phyloP scores from a whole-genome alignment of 768 basidiomycete species.

The Boletellus emodensis region DNA sequence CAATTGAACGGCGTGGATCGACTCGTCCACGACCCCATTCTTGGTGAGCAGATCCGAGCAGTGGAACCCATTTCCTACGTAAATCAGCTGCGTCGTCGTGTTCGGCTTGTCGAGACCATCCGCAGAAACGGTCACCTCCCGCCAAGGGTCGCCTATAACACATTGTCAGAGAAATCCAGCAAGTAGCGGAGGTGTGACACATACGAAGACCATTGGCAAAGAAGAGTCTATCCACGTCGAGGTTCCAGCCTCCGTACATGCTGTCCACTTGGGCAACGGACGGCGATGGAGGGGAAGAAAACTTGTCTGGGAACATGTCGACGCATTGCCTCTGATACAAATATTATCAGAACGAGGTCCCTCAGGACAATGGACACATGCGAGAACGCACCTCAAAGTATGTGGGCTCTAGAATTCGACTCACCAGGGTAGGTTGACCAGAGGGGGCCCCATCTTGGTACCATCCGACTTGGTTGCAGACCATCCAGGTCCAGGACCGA shows the following conservation, averaged over 20 bases:
- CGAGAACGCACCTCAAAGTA: conserved; percentile 24
- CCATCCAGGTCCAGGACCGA: conserved; percentile 73
- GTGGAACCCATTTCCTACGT: conserved; percentile 61
- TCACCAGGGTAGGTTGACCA: conserved; percentile 32
- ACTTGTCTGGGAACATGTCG: conserved; percentile 60
- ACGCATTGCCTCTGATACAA: conserved; percentile 59
- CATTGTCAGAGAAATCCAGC: background rate
- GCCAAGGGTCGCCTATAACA: conserved; percentile 67
- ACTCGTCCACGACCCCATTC: conserved; percentile 44
- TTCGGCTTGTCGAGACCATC: conserved; percentile 42
- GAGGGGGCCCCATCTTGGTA: conserved; percentile 37
- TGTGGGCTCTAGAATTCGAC: conserved; percentile 30
- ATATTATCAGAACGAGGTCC: background rate
- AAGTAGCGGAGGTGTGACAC: conserved; percentile 14
- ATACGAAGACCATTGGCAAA: conserved; percentile 66
- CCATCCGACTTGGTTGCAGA: conserved; percentile 69
- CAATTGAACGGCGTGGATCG: conserved; percentile 50
- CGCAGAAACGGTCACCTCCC: conserved; percentile 63
- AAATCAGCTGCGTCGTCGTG: conserved; percentile 54
- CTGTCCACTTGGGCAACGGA: conserved; percentile 42
- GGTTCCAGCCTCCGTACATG: conserved; percentile 61
- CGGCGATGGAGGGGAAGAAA: conserved; percentile 44
- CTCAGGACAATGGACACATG: background rate
- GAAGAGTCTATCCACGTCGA: conserved; percentile 54
- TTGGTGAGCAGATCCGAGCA: conserved; percentile 51